phyloP scores from a whole-genome alignment of 257 asterid genomes.

The Nicotiana benthamiana region DNA sequence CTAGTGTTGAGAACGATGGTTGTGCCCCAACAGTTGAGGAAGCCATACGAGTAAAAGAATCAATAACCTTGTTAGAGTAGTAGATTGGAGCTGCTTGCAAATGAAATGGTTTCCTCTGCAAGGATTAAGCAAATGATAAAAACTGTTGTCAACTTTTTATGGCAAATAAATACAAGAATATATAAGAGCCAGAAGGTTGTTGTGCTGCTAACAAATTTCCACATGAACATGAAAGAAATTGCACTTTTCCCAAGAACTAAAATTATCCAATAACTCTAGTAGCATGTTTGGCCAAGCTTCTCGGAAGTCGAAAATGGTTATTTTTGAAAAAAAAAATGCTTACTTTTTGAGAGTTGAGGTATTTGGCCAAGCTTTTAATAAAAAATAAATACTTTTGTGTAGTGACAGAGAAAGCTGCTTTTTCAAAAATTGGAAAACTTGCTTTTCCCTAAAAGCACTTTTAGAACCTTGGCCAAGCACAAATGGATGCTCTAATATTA shows the following conservation, averaged over 20 bases:
- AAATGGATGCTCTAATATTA: no score
- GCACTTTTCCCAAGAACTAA: neutral
- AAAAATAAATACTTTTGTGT: no score
- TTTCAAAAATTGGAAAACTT: no score
- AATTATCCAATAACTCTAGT: neutral
- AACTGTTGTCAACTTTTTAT: neutral
- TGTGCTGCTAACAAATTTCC: neutral
- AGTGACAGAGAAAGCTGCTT: no score
- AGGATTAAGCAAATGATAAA: neutral
- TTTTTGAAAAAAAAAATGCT: no score
- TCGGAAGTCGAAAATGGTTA: no score
- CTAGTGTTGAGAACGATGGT: constrained; percentile 47
- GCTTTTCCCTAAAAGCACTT: no score
- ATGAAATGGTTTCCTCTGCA: constrained; percentile 39
- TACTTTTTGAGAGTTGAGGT: no score
- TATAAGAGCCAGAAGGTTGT: neutral
- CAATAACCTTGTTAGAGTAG: constrained; percentile 23
- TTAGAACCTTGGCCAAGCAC: no score
- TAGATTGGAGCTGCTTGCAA: constrained; percentile 21
- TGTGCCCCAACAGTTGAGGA: constrained; percentile 52
- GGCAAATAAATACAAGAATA: neutral
- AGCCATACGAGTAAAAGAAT: constrained; percentile 39
- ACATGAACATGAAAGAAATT: neutral
- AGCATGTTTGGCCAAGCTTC: no score
- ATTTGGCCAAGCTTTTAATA: no score